Evolutionary conservation across 495 filamentous ascomycete genomes (phyloP), one percentile per base, ranked within the genome.

Genomic region (Entonaema liquescens): DNA sequence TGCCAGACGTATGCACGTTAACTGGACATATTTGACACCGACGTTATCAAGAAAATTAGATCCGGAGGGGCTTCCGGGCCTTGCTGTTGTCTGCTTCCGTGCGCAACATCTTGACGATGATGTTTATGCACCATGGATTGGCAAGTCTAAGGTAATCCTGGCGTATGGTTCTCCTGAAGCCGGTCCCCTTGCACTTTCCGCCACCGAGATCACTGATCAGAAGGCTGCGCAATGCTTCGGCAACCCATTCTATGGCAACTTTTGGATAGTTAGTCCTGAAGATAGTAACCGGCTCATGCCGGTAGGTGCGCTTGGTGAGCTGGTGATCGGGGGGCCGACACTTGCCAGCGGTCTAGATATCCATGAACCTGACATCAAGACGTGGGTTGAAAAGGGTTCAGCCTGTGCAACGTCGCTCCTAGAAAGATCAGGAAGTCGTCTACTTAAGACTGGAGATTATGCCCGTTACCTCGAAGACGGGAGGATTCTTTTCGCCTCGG

Each of bases 21-120:
- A 82, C 59, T 84, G 81, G 83, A 79, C 80, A 1, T 83, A 81
- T 72, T 77, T 84, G 68, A 85, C 83, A 0, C 83, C 83, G 1
- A 65, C 79, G 0, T 69, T 85, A 23, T 83, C 83, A 3, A 71
- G 82, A 12, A 84, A 81, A 57, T 59, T 84, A 4, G 78, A 83
- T 40, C 78, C 81, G 1, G 60, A 74, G 7, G 62, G 54, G 7
- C 36, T 84, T 0, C 76, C 81, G 2, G 76, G 79, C 5, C 72
- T 83, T 59, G 78, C 78, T 29, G 77, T 79, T 3, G 80, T 83
- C 15, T 84, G 81, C 73, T 84, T 85, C 70, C 79, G 81, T 23
- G 80, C 79, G 1, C 77, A 75, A 6, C 78, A 75, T 33, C 78
- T 85, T 6, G 81, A 85, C 42, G 72, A 77, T 2, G 83, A 85